A percentile compares a stretch with the other conserved stretches of the same genome.
phyloP scores from a whole-genome alignment of 306 rosid genomes.

The Crotalaria pallida region DNA sequence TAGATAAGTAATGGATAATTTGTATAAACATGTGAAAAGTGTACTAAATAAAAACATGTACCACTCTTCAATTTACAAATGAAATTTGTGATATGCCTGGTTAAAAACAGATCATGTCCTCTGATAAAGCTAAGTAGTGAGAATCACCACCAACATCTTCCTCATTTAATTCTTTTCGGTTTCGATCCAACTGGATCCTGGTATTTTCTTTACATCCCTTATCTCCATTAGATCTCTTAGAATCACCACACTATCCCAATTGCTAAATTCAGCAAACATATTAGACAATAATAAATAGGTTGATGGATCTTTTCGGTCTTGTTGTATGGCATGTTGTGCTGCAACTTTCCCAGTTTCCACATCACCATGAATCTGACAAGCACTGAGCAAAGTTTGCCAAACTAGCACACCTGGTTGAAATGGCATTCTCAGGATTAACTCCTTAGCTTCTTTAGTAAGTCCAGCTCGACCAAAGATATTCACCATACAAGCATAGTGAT shows the following conservation, averaged over 20 bases:
- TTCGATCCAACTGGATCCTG: constrained; percentile 70
- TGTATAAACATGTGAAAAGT: too few species aligned
- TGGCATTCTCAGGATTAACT: constrained; percentile 54
- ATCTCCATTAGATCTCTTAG: constrained; percentile 62
- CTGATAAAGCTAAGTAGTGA: too few species aligned
- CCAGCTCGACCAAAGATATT: constrained; percentile 68
- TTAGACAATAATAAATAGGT: constrained; percentile 67
- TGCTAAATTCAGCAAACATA: constrained; percentile 53
- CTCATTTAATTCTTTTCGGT: background rate
- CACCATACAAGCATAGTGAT: constrained; percentile 75
- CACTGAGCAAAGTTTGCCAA: constrained; percentile 80
- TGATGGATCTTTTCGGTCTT: constrained; percentile 51
- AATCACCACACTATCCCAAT: constrained; percentile 51
- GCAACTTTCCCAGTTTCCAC: constrained; percentile 57
- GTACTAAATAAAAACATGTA: too few species aligned
- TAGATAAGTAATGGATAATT: too few species aligned
- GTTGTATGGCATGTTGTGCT: constrained; percentile 41
- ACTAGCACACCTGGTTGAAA: constrained; percentile 48
- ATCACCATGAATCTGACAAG: constrained; percentile 61
- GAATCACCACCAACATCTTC: too few species aligned
- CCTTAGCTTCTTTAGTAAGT: constrained; percentile 57
- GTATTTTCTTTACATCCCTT: constrained; percentile 61
- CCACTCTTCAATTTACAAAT: too few species aligned
- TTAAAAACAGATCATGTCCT: too few species aligned
- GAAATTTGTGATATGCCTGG: too few species aligned